Conservation (phyloP, 73 alveolate genomes). For the Paramecium pentaurelia region DNA sequence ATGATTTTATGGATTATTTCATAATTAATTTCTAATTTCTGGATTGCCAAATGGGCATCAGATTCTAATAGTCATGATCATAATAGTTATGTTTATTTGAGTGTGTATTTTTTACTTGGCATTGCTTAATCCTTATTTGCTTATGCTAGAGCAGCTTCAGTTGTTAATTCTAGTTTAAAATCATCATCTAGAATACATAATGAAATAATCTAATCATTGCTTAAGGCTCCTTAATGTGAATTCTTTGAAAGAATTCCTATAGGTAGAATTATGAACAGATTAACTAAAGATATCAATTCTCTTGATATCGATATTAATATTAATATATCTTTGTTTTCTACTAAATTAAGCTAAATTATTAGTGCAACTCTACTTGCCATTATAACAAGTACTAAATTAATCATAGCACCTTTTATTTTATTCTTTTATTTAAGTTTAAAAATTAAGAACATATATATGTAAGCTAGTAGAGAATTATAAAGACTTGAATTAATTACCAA, state of each 20-base stretch:
- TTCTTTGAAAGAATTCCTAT: constrained; percentile 94
- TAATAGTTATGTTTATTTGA: neutral
- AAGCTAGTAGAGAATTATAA: constrained; percentile 71
- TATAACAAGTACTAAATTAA: neutral
- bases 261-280: constrained; percentile 91
- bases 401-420: neutral
- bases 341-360: neutral
- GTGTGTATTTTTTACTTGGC: neutral
- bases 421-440: constrained; percentile 25
- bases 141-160: neutral
- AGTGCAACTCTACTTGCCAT: neutral
- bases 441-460: neutral
- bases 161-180: neutral
- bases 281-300: constrained; percentile 76
- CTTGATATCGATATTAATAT: constrained; percentile 45
- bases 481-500: constrained; percentile 83
- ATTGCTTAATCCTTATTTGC: neutral
- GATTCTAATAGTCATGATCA: neutral
- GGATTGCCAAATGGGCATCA: neutral
- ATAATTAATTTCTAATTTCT: neutral
- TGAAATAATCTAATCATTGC: constrained; percentile 56
- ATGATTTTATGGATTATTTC: neutral
- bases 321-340: neutral
- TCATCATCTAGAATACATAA: constrained; percentile 54
- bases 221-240: constrained; percentile 89